A percentile compares a stretch with the other conserved stretches of the same genome.
Evolutionary conservation across 495 filamentous ascomycete species (phyloP).

Genomic region (Mytilinidion resinicola): DNA sequence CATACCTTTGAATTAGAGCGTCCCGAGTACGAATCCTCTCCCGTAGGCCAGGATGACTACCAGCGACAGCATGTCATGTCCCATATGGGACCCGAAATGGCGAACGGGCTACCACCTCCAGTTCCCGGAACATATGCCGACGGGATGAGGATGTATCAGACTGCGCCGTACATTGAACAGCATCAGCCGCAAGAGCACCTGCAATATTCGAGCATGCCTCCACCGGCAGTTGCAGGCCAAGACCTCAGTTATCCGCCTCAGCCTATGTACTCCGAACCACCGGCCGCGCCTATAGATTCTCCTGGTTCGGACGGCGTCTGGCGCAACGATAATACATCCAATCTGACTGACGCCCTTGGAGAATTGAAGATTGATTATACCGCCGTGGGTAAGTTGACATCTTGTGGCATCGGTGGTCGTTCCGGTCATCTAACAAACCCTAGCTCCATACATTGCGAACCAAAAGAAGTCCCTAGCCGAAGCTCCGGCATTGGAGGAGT

Average conservation of each 20-base stretch:
- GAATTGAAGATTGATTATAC: constrained; percentile 83
- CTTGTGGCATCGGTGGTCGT: not conserved
- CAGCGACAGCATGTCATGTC: constrained; percentile 39
- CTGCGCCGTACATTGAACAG: constrained; percentile 33
- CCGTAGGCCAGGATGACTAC: constrained; percentile 51
- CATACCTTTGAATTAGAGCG: constrained; percentile 32
- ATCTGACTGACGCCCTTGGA: constrained; percentile 66
- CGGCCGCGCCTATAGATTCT: constrained; percentile 8
- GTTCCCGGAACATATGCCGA: constrained; percentile 30
- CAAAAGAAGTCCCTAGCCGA: constrained; percentile 60
- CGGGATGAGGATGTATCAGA: constrained; percentile 30
- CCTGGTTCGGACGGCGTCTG: constrained; percentile 48
- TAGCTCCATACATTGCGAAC: constrained; percentile 80
- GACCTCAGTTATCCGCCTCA: constrained; percentile 22
- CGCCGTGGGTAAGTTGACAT: constrained; percentile 66
- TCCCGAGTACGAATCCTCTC: constrained; percentile 39
- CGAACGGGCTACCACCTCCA: constrained; percentile 26
- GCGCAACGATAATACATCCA: constrained; percentile 55
- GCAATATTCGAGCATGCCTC: constrained; percentile 45
- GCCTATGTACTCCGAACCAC: constrained; percentile 23
- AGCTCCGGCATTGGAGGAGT: constrained; percentile 72
- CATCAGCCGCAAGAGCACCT: constrained; percentile 31
- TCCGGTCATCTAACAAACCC: constrained; percentile 25
- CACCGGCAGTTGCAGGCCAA: constrained; percentile 19
- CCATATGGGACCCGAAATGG: constrained; percentile 24